Base-by-base conservation (phyloP, 2,329 filamentous ascomycete species). In the Claviceps sp. region DNA sequence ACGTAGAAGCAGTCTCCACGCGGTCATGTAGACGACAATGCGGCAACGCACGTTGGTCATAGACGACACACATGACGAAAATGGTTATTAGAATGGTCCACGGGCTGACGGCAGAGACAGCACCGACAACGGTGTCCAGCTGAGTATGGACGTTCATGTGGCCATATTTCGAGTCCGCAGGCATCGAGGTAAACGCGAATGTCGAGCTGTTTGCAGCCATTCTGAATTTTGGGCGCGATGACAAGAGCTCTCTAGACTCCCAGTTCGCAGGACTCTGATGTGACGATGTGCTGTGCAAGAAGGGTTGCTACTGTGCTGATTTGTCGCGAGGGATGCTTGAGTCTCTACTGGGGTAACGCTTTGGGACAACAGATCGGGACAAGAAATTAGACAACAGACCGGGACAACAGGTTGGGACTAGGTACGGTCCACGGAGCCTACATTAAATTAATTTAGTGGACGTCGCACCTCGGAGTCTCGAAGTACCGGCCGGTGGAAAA, bases 21-120 rank as follows among this genome's bases (percentile, higher is more conserved):
- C 41, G 11, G 20, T 3, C 6, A 22, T 26, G 16, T 47, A 22
- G 26, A 9, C 44, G 11, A 7, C 37, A 20, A 26, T n/a, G 2
- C 30, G 14, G 16, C 30, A 47, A n/a, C 16, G 38, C 42, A 26
- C 91, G 74, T 73, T 97, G 91, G 70, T 97, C 91, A 68, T 96
- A 97, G 55, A 82, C 78, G 53, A 95, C 79, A 51, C 85, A 79
- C 8, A 85, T 62, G 37, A 85, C 72, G 52, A 96, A 65, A 49
- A 93, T 56, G 16, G 87, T 87, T 58, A 90, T 65, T 37, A 86
- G 60, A 58, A 88, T 74, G 55, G 84, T 83, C 67, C 77, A 74
- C 34, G 67, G 66, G 60, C 78, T 81, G 53, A 80, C 71, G 54
- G 78, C 78, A 59, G 79, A 72, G 59, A 82, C 61, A 68, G 69